These are phyloP conservation scores for Pyrenochaeta sp. DNA, from an alignment of 2,329 filamentous ascomycete genomes.

Conservation along the genomic window DNA sequence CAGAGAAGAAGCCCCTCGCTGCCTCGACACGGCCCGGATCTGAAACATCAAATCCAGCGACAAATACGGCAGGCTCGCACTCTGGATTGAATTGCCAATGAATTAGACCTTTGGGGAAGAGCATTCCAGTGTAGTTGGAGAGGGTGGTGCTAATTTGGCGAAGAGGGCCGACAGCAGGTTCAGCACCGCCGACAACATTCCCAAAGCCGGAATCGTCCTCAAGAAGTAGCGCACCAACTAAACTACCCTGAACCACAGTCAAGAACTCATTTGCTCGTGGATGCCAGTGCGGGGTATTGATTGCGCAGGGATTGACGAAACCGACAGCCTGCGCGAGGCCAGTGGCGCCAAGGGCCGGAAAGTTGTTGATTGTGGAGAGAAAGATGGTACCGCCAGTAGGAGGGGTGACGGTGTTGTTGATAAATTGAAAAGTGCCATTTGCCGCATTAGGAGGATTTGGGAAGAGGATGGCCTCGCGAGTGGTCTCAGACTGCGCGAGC, in stretches of 20 bases:
- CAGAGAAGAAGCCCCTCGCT: slow-evolving; percentile 44
- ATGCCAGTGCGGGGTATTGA: slow-evolving; percentile 56
- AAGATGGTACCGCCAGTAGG: slow-evolving; percentile 58
- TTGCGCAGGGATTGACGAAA: slow-evolving; percentile 61
- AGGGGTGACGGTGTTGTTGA: slow-evolving; percentile 46
- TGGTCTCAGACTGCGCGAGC: slow-evolving; percentile 21
- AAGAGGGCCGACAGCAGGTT: slow-evolving; percentile 22
- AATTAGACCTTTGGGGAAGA: slow-evolving; percentile 52
- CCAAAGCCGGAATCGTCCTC: slow-evolving; percentile 43
- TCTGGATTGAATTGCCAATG: slow-evolving; percentile 55
- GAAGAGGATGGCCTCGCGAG: slow-evolving; percentile 27
- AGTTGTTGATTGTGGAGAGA: slow-evolving; percentile 64
- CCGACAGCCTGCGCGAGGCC: slow-evolving; percentile 62
- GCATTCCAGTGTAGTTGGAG: slow-evolving; percentile 48
- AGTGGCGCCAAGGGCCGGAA: slow-evolving; percentile 65
- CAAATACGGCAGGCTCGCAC: slow-evolving; percentile 51
- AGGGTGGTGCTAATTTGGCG: slow-evolving; percentile 47
- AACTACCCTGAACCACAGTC: slow-evolving; percentile 46
- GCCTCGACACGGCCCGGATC: slow-evolving; percentile 47
- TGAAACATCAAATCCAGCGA: slow-evolving; percentile 47
- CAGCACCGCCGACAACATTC: slow-evolving; percentile 23
- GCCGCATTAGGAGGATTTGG: slow-evolving; percentile 24
- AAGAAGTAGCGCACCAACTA: slow-evolving; percentile 49
- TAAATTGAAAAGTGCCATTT: slow-evolving; percentile 32
- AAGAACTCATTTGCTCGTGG: slow-evolving; percentile 53